Base-by-base conservation (phyloP, 1,284 basidiomycete species). In the Boletus albobrunnescens region DNA sequence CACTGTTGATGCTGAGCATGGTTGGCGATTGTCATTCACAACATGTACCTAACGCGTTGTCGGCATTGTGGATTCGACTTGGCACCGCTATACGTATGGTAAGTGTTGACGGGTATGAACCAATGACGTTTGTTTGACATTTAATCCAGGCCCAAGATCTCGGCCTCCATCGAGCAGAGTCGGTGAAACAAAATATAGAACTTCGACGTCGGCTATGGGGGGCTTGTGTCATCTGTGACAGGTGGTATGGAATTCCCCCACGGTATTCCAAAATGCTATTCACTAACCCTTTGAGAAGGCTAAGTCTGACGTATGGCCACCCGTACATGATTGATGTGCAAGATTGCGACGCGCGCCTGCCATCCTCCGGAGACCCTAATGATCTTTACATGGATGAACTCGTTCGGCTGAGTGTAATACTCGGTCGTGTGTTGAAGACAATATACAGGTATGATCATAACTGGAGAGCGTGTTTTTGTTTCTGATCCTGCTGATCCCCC, bases 271-370 rank as follows among this genome's bases (percentile, higher is more conserved):
- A 30, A 38, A 28, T 20, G n/a, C 36, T 42, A 28, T 46, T 41
- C 38, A 44, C 56, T 47, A 36, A 55, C 48, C 17, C 43, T 32
- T 43, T 36, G 40, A 52, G 20, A 60, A 89, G 86, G 86, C 77
- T 81, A 47, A 86, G 84, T 63, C 69, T 86, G 35, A 81, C 86
- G 30, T 92, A 87, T 60, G 90, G 90, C 1, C 87, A 90, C 57
- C 90, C 94, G 3, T 86, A 84, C 65, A 87, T 94, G 82, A 93
- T 96, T 55, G 91, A 95, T 65, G 80, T 96, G 3, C 82, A 87
- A 55, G 94, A 96, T 67, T 97, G 94, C 67, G 94, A 97, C 66
- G 87, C 89, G 12, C 82, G 92, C 36, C 71, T 95, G 28, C 92
- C 91, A 4, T 90, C 76, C 56, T 88, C 82, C 42, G 89, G 77